Evolutionary conservation across 306 rosid genomes (phyloP), one percentile per base, ranked within the genome.

Genomic region (Trifolium dubium): DNA sequence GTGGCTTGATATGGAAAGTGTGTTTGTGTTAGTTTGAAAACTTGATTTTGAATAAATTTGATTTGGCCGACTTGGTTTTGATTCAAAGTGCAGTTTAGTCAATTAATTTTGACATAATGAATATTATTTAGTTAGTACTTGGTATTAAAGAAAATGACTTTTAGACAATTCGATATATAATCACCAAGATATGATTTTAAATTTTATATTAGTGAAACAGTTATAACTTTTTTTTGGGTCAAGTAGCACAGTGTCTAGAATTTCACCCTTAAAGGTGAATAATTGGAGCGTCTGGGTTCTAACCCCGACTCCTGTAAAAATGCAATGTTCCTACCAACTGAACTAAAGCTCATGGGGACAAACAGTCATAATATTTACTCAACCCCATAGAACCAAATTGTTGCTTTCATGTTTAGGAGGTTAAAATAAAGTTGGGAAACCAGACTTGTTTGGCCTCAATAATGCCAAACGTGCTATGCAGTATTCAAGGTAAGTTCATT

Each of bases 1-100:
- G 51, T 79, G 79, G 82, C 61, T 72, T 66, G 67, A 80, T 61
- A 35, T 54, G 71, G 77, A 76, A 80, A 76, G 65, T 77, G 56
- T 46, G 53, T 23, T 19, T 23, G 17, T 35, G 10, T 6, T 17
- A 17, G 17, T 50, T 69, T 69, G 49, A n/a, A 49, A 32, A 29
- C 13, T 46, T 66, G 71, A 41, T 41, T 43, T 41, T 65, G 11
- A 14, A 44, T 65, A 41, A 65, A 28, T 19, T 28, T 67, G 58
- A 28, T 29, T 46, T 46, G 17, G n/a, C 17, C 10, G 15, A 51
- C 10, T 35, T 69, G 47, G 12, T 49, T 69, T 69, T 69, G 35
- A 13, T 17, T 70, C 58, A 17, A 69, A 34, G 35, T 51, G 19
- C 31, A 31, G 0, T 69, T 34, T 19, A 50, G 74, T 50, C 15